Evolutionary conservation across 202 grass and related monocot genomes (phyloP), one percentile per base, ranked within the genome.

Genomic region (Saccharum hybrid): DNA sequence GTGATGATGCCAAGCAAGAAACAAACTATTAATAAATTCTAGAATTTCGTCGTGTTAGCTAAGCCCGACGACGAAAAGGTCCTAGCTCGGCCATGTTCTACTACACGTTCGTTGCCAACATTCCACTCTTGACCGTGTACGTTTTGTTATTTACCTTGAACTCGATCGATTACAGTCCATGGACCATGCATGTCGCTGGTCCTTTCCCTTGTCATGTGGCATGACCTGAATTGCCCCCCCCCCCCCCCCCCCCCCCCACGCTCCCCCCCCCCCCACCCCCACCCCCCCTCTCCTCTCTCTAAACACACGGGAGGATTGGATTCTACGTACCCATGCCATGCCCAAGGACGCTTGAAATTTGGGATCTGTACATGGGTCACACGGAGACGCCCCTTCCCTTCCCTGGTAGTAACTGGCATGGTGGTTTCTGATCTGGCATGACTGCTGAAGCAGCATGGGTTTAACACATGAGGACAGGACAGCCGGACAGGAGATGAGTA

Each of bases 151-250:
- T 70, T 62, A 75, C 38, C 34, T 57, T 54, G 8, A 33, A 42
- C 43, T 75, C 81, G 38, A 65, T 66, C 70, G 64, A 57, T n/a
- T n/a, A 3, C 62, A 56, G 12, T 76, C 34, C 61, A 36, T 26
- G 71, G 62, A 75, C 71, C 61, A 49, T 81, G 52, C 22, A 30
- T 12, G 3, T 62, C 34, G 37, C 11, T 76, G 63, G 70, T 81
- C 81, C 81, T 70, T 39, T 31, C 62, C 85, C 63, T 74, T 80
- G 51, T 80, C 49, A 22, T 23, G 14, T 70, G 71, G 71, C 77
- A 71, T 45, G 28, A 10, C 31, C 18, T 63, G 6, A 21, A 51
- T n/a, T n/a, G n/a, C 26, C 26, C 26, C 1, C 7, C 26, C 26
- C n/a, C n/a, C n/a, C n/a, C n/a, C 26, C 26, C 26, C 26, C 26